Conservation (phyloP, 164 flowering plant species). For the Aristolochia californica region DNA sequence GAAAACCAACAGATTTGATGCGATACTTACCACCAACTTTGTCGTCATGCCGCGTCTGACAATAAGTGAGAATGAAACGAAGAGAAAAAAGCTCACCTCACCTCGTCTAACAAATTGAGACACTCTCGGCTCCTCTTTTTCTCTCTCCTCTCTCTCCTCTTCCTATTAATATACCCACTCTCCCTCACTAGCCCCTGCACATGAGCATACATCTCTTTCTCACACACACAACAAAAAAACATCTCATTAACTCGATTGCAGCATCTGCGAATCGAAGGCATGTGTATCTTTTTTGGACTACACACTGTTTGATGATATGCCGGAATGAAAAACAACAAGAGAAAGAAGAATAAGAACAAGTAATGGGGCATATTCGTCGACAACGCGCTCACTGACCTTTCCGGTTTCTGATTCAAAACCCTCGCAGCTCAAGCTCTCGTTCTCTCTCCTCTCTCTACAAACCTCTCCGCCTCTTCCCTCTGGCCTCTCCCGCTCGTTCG, state of each 20-base stretch:
- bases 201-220: slow-evolving; percentile 13
- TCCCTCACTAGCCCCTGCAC: slow-evolving; percentile 10
- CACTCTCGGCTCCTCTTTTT: slow-evolving; percentile 7
- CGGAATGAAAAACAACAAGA: slow-evolving; percentile 1
- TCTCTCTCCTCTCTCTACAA: neutral
- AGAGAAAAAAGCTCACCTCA: slow-evolving; percentile 2
- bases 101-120: neutral
- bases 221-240: slow-evolving; percentile 11
- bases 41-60: slow-evolving; percentile 34
- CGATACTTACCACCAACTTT: slow-evolving; percentile 64
- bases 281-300: neutral
- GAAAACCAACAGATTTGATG: neutral
- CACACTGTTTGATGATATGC: slow-evolving; percentile 1
- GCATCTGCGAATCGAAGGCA: neutral
- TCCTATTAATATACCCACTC: neutral
- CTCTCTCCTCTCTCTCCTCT: slow-evolving; percentile 5
- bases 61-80: neutral
- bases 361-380: neutral
- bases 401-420: slow-evolving; percentile 2
- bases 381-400: slow-evolving; percentile 12
- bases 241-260: neutral
- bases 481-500: too few relatives aligned
- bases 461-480: too few relatives aligned
- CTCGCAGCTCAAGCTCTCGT: slow-evolving; percentile 9
- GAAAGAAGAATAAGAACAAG: neutral